phyloP scores from a whole-genome alignment of 495 filamentous ascomycete genomes.

The Pseudomonodictys pantanalensis region DNA sequence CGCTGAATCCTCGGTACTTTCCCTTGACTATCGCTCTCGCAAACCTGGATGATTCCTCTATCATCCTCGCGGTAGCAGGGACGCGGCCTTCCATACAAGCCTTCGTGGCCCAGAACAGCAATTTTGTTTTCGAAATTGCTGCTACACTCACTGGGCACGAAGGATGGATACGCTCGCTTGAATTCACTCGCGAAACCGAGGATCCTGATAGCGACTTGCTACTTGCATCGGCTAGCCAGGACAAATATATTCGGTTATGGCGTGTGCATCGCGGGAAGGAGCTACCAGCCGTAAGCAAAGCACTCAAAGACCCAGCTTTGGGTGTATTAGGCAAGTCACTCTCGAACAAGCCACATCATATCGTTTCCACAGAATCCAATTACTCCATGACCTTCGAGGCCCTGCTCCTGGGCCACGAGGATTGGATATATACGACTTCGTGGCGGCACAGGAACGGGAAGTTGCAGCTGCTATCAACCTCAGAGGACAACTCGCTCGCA shows the following conservation, averaged over 20 bases:
- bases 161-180: conserved; percentile 86
- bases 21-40: conserved; percentile 71
- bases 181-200: conserved; percentile 66
- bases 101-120: conserved; percentile 56
- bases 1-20: conserved; percentile 71
- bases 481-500: conserved; percentile 89
- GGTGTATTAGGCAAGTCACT: conserved; percentile 60
- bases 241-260: conserved; percentile 97
- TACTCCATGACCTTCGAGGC: conserved; percentile 93
- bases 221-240: conserved; percentile 91
- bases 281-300: conserved; percentile 47
- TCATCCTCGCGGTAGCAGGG: conserved; percentile 76
- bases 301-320: conserved; percentile 51
- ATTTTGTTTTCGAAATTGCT: conserved; percentile 70
- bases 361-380: conserved; percentile 54
- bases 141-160: conserved; percentile 87
- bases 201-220: conserved; percentile 63
- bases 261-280: conserved; percentile 68
- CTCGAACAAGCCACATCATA: conserved; percentile 82
- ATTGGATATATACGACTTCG: conserved; percentile 88
- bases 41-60: conserved; percentile 50
- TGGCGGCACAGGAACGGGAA: conserved; percentile 61
- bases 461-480: conserved; percentile 80
- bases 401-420: conserved; percentile 90
- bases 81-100: conserved; percentile 76